Evolutionary conservation across 2,329 filamentous ascomycete species (phyloP), one percentile per base, ranked within the genome.

Genomic region (Rhynchosporium agropyri): DNA sequence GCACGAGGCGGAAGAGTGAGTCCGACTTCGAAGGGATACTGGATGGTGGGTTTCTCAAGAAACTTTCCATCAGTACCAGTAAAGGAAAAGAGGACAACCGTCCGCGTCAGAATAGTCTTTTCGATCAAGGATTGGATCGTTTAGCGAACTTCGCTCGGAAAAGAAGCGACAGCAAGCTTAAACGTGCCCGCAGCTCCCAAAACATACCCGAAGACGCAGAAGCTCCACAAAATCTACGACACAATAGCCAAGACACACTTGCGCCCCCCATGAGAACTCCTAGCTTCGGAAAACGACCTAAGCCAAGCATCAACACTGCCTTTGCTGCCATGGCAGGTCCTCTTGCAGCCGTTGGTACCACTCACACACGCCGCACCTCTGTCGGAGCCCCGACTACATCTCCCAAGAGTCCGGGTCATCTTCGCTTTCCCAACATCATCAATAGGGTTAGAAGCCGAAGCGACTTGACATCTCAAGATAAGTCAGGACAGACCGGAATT

Each of bases 1-100:
- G 89, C 15, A 91, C 89, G 1, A 82, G 85, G 6, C 83, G 87
- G 48, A 83, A 84, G 62, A 89, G 88, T 73, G 78, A 89, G 55
- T 85, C 87, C 1, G 87, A 90, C 62, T 76, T 86, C 33, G 86
- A 88, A 43, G 84, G 81, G 20, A 77, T 88, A 49, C 80, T 79
- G 8, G 83, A 82, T 60, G 85, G 86, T 29, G 86, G 81, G 63
- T 80, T 90, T 45, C 74, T 89, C 46, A 90, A 88, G 71, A 86
- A 84, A 73, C 77, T 84, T 49, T 84, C 82, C 7, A 78, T 88
- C 67, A 81, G 53, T 79, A 60, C 46, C 10, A 9, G 36, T 70
- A 76, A 81, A 56, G 77, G 78, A 26, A 77, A 78, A 46, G 71
- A 73, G 54, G 66, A 73, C 66, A 69, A 65, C 49, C 74, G 76